Evolutionary conservation across 192 early-diverging fungal genomes (phyloP), one percentile per base, ranked within the genome.

Genomic region (Coemansia sp.): DNA sequence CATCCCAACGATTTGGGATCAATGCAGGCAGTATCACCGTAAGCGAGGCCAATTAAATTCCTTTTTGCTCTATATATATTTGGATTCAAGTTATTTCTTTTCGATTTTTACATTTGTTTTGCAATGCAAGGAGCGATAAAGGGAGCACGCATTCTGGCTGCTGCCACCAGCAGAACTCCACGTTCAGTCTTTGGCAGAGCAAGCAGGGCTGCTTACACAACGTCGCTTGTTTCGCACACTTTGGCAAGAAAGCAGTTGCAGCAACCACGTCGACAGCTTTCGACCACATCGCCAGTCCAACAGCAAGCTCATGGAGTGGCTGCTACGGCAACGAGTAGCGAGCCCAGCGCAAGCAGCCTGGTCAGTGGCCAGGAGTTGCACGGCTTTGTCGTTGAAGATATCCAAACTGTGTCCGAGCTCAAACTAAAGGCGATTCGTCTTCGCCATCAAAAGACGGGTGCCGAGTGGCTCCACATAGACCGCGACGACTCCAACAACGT

Each of bases 401-500:
- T 84, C 4, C 85, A 85, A 36, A 69, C 68, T 29, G 86, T 96
- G 16, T 77, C 83, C 33, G 94, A 96, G 72, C 88, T 95, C 41
- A 88, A 94, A 67, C 81, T 95, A 31, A 89, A 85, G 27, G 92
- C 93, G 0, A 83, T 93, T 53, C 82, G 86, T 17, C 79, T 96
- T 62, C 85, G 87, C 59, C 95, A 96, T 74, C 75, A 87, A 39
- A 70, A 76, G 7, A 93, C 92, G 4, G 93, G 93, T n/a, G 91
- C 93, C 36, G 85, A 94, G 45, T 94, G 94, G 79, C 79, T 97
- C 42, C 96, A 98, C 72, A 88, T 98, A 37, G 77, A 86, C 24
- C 87, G 94, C 54, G 88, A 96, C 64, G 94, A 96, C 72, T 56
- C 86, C 10, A 97, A 98, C 80, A 98, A 97, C 74, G 96, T 97